phyloP scores from a whole-genome alignment of 2,329 filamentous ascomycete genomes.

The Colletotrichum sublineola region DNA sequence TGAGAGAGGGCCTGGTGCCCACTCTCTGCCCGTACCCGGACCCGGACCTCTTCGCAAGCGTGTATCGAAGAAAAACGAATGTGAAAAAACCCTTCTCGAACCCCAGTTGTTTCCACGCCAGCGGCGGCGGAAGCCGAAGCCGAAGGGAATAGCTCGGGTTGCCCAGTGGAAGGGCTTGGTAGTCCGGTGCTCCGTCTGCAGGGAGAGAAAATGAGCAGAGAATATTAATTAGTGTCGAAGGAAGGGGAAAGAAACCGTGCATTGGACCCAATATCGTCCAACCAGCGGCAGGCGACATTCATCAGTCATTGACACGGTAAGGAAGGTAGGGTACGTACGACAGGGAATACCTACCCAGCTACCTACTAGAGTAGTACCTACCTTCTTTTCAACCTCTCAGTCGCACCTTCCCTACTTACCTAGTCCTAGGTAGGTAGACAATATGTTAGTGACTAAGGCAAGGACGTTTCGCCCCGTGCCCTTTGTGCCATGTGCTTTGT shows the following conservation, averaged over 20 bases:
- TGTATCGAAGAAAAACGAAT: conserved; percentile 1
- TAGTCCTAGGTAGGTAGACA: not conserved
- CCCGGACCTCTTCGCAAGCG: conserved; percentile 10
- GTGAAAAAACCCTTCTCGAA: conserved; percentile 10
- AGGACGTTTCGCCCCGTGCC: conserved; percentile 12
- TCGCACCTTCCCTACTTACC: not conserved
- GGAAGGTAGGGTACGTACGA: not conserved
- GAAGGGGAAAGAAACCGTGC: conserved; percentile 15
- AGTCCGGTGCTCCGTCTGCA: conserved; percentile 26
- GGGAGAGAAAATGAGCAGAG: conserved; percentile 24
- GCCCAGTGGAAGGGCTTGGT: conserved; percentile 39
- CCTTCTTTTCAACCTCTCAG: not conserved
- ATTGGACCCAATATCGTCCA: conserved; percentile 4
- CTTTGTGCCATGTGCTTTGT: conserved; percentile 17
- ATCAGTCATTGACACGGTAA: not conserved
- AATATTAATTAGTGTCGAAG: not conserved
- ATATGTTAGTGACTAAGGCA: not conserved
- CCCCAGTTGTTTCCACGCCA: conserved; percentile 26
- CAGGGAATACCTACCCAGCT: not conserved
- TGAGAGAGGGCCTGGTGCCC: conserved; percentile 4
- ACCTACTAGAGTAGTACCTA: no score
- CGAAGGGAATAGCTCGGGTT: conserved; percentile 35
- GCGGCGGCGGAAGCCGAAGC: conserved; percentile 11
- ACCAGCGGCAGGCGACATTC: not conserved
- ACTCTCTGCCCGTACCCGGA: conserved; percentile 8